Conservation (phyloP, 192 early-diverging fungal species). For the Linnemannia exigua region DNA sequence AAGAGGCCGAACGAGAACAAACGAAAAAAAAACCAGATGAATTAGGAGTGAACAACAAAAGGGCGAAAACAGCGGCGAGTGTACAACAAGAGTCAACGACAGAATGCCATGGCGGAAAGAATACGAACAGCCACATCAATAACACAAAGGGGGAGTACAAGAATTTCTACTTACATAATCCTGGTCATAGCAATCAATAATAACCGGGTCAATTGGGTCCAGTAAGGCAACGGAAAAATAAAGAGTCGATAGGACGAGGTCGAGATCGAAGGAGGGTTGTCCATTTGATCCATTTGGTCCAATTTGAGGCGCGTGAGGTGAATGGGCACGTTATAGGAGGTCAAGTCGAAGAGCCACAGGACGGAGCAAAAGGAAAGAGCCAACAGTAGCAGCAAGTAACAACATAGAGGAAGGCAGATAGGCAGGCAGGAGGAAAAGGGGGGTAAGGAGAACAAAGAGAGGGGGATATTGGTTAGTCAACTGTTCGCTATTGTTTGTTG, state of each 20-base stretch:
- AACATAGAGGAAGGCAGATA: neutral
- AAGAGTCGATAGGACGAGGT: neutral
- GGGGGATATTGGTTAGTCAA: neutral
- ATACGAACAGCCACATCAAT: neutral
- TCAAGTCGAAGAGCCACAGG: neutral
- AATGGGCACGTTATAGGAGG: neutral
- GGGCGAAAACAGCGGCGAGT: neutral
- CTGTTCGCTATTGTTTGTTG: neutral
- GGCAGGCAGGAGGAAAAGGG: neutral
- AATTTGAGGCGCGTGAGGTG: neutral
- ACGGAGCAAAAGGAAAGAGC: neutral
- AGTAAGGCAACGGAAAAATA: neutral
- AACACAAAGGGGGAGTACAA: neutral
- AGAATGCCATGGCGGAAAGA: neutral
- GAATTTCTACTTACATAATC: constrained; percentile 45
- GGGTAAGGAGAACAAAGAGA: neutral
- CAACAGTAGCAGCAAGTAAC: neutral
- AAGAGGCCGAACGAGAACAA: constrained; percentile 33
- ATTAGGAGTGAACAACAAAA: neutral
- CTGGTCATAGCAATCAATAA: constrained; percentile 7
- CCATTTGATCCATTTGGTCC: no score
- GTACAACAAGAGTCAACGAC: neutral
- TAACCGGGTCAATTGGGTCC: neutral
- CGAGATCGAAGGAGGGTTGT: neutral
- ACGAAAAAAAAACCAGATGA: constrained; percentile 1